These are phyloP conservation scores for Trichosporon sp. DNA, from an alignment of 1,284 basidiomycete species.

Conservation along the genomic window DNA sequence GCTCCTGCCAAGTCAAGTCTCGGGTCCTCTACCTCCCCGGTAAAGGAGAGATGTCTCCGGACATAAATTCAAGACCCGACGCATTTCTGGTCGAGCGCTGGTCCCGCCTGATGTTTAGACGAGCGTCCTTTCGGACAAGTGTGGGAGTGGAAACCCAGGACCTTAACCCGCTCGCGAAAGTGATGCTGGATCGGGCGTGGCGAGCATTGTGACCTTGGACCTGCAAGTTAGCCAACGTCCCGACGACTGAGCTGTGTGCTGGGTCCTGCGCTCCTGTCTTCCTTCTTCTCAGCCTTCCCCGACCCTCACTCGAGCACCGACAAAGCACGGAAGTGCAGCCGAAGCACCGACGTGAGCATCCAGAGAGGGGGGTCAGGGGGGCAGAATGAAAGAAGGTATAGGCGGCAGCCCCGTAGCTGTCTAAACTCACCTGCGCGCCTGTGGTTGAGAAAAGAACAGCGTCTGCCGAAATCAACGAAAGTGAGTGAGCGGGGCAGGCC, in stretches of 20 bases:
- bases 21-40: not conserved
- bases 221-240: conserved; percentile 30
- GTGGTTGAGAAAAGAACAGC: not conserved
- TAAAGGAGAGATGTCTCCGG: conserved; percentile 42
- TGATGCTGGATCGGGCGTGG: conserved; percentile 40
- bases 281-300: not conserved
- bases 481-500: not conserved
- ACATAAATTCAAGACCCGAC: conserved; percentile 26
- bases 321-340: too few species aligned
- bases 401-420: too few species aligned
- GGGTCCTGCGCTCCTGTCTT: not conserved
- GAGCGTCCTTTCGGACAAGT: conserved; percentile 53
- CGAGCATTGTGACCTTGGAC: conserved; percentile 58
- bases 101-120: conserved; percentile 39
- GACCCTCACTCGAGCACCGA: too few species aligned
- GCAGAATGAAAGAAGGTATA: too few species aligned
- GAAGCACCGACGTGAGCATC: too few species aligned
- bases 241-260: too few species aligned
- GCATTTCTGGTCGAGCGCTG: conserved; percentile 58
- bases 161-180: conserved; percentile 58
- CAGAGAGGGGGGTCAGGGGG: too few species aligned
- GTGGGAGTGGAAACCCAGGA: conserved; percentile 57
- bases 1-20: conserved; percentile 50
- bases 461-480: not conserved
- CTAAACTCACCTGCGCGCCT: not conserved